Evolutionary conservation across 768 basidiomycete genomes (phyloP).

Genomic region (Dendrothele bispora): DNA sequence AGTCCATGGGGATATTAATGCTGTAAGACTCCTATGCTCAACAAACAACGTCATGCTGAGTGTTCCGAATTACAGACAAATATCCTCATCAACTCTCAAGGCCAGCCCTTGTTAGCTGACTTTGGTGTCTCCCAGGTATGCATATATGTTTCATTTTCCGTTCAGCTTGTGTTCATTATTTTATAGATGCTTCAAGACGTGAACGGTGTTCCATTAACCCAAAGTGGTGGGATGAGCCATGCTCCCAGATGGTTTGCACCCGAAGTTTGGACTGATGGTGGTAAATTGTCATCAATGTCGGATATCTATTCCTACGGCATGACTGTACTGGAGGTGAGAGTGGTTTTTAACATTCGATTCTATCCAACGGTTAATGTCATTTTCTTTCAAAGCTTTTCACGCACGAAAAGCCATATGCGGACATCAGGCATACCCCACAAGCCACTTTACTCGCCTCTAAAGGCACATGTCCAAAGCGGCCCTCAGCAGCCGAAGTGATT

Average conservation of each 20-base stretch:
- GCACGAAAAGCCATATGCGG: slow-evolving; percentile 50
- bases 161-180: not conserved
- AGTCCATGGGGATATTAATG: slow-evolving; percentile 57
- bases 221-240: slow-evolving; percentile 45
- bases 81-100: slow-evolving; percentile 42
- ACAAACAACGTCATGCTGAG: too few relatives aligned
- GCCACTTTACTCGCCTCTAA: slow-evolving; percentile 44
- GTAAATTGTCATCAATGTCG: slow-evolving; percentile 43
- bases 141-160: not conserved
- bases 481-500: slow-evolving; percentile 29
- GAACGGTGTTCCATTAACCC: slow-evolving; percentile 56
- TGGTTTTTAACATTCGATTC: slow-evolving; percentile 1
- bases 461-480: slow-evolving; percentile 44
- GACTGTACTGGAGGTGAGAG: slow-evolving; percentile 54
- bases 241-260: slow-evolving; percentile 57
- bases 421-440: slow-evolving; percentile 50
- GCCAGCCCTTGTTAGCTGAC: slow-evolving; percentile 53
- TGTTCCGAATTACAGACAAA: slow-evolving; percentile 37
- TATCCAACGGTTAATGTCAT: not conserved
- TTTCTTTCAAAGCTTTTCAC: slow-evolving; percentile 46
- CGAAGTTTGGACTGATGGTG: slow-evolving; percentile 51
- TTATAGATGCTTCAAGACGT: slow-evolving; percentile 55
- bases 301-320: slow-evolving; percentile 59
- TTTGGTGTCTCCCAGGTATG: slow-evolving; percentile 56
- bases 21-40: slow-evolving; percentile 32